Evolutionary conservation across 257 asterid species (phyloP), one percentile per base, ranked within the genome.

Genomic region (Solanum boliviense): DNA sequence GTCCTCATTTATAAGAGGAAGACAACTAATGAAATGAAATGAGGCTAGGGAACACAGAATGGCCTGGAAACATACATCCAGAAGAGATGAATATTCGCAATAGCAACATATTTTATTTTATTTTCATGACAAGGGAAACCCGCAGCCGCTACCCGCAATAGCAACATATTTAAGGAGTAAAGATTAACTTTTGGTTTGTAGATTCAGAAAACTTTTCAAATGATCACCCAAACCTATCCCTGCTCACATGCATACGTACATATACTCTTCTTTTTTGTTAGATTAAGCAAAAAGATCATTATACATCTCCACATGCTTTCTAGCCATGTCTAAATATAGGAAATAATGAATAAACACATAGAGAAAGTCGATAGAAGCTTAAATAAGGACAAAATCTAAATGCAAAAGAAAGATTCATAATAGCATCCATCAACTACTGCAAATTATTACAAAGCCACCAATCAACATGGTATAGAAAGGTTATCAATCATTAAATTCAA

Each of bases 1-100:
- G 95, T 90, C 95, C 87, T 88, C 94, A 86, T 97, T 94, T 90
- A 89, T 95, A 92, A 92, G 96, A 90, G 90, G 95, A 90, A 91
- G 89, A 92, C 76, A 88, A 81, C 60, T 83, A 87, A 36, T 36
- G 74, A 83, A 86, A 60, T 56, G 20, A 76, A 75, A 79, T 27
- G 85, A 81, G 84, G 90, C 11, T 9, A 25, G 70, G 71, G 65
- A 52, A 83, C 46, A 27, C 58, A 12, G 48, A 74, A 88, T 62
- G 46, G 35, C 41, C 18, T 10, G 8, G 29, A 82, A 82, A 82
- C 12, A 18, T 29, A 29, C 12, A 52, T 18, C 2, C 70, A 48
- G 29, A 82, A 9, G 85, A 79, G 39, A 44, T 27, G 85, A 79
- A 79, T 79, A 79, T 79, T 79, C 2, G 25, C 62, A 44, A 79